Evolutionary conservation across 225 moss, liverwort and hornwort species (phyloP), one percentile per base, ranked within the genome.

Genomic region (Physcomitrellopsis africana): DNA sequence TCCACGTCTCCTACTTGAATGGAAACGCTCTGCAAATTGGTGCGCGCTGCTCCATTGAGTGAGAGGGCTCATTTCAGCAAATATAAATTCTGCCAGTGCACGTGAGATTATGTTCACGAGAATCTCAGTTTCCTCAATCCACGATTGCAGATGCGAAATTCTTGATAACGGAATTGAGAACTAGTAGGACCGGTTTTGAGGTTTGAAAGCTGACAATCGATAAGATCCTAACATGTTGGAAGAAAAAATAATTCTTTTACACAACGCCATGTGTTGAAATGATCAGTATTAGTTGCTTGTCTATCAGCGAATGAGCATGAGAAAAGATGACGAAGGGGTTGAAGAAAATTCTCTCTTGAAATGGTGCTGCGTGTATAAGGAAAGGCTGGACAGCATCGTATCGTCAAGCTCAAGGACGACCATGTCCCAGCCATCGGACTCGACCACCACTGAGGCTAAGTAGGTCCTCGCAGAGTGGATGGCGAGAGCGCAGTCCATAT

Each of bases 381-480:
- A 85, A 41, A 97, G 56, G 81, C 91, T 94, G 59, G 97, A 97
- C 67, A 97, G 67, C 75, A 81, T 82, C 15, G 94, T 97, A 69
- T 97, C 97, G 74, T 97, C 97, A 8, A 97, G 77, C 76, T 97
- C 97, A 43, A 97, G 83, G 16, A 94, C 80, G 20, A 97, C 89
- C 72, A 90, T 81, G 71, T 97, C 94, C 65, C 72, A 58, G 51
- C 90, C 94, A 76, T 94, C 93, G 15, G 85, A 72, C 42, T 85
- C 83, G 5, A 77, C 57, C 43, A 82, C 59, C 17, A 80, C 70
- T 13, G 77, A 81, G n/a, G 41, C 68, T 72, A 97, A 69, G 68
- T 89, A 97, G 9, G 68, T 45, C 24, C 81, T 76, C 7, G 93
- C 94, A 19, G 97, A 84, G 61, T 80, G 81, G 17, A 90, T 63